Evolutionary conservation across 176 grass and related monocot species (phyloP).

Genomic region (Puccinellia tenuiflora): DNA sequence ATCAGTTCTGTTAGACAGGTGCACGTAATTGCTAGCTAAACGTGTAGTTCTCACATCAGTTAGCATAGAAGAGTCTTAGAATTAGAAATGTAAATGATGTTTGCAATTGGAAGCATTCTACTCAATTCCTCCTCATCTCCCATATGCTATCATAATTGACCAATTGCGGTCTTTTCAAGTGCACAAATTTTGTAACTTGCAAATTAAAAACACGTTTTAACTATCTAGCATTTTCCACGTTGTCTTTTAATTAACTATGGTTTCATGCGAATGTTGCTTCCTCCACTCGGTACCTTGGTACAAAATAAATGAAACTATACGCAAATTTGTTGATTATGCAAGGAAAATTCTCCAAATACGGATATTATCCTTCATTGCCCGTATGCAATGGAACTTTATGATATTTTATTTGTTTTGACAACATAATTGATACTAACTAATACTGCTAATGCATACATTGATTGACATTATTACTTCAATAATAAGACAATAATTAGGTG

Average conservation of each 20-base stretch:
- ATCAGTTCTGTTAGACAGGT: conserved; percentile 7
- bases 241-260: too few species aligned
- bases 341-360: background rate
- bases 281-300: background rate
- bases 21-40: background rate
- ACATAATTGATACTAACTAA: background rate
- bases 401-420: background rate
- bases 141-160: too few species aligned
- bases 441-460: background rate
- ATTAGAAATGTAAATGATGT: background rate
- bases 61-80: background rate
- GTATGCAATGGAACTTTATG: background rate
- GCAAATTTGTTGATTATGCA: background rate
- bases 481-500: background rate
- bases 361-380: background rate
- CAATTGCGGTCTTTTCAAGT: too few species aligned
- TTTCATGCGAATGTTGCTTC: background rate
- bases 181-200: too few species aligned
- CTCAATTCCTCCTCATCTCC: too few species aligned
- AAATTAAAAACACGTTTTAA: too few species aligned
- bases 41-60: too few species aligned
- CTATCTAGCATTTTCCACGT: too few species aligned
- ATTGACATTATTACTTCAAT: background rate
- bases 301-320: background rate
- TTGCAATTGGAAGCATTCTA: too few species aligned